Evolutionary conservation across 768 basidiomycete species (phyloP).

Genomic region (Podaxis sp.): DNA sequence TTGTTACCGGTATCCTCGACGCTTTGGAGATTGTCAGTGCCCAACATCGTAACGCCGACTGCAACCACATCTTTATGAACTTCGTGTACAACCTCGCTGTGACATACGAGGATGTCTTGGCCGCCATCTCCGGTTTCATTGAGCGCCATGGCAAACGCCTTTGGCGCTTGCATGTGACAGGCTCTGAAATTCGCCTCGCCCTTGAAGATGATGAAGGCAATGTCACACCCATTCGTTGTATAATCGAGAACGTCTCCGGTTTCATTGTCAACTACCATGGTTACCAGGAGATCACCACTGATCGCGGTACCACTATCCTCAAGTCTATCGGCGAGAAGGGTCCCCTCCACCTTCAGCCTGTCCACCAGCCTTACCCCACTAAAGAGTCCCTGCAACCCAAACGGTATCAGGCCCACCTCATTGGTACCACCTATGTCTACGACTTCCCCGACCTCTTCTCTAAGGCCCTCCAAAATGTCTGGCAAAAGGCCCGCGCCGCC

Average conservation of each 20-base stretch:
- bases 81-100: slow-evolving; percentile 97
- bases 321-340: slow-evolving; percentile 99
- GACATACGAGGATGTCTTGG: slow-evolving; percentile 93
- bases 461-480: slow-evolving; percentile 92
- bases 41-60: slow-evolving; percentile 88
- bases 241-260: slow-evolving; percentile 98
- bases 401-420: slow-evolving; percentile 97
- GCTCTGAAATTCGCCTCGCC: slow-evolving; percentile 93
- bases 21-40: slow-evolving; percentile 92
- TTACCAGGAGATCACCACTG: slow-evolving; percentile 97
- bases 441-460: slow-evolving; percentile 99
- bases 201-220: slow-evolving; percentile 96
- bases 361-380: slow-evolving; percentile 90
- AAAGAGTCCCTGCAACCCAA: slow-evolving; percentile 98
- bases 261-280: slow-evolving; percentile 98
- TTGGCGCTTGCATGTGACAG: slow-evolving; percentile 97
- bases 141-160: slow-evolving; percentile 97
- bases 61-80: slow-evolving; percentile 99
- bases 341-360: slow-evolving; percentile 93
- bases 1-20: slow-evolving; percentile 92
- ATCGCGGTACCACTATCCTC: slow-evolving; percentile 91
- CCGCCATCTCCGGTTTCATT: slow-evolving; percentile 98
- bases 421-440: slow-evolving; percentile 98
- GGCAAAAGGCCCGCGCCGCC: slow-evolving; percentile 68
- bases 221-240: slow-evolving; percentile 92